phyloP scores from a whole-genome alignment of 805 yeast species.

The Ogataea methylovora region DNA sequence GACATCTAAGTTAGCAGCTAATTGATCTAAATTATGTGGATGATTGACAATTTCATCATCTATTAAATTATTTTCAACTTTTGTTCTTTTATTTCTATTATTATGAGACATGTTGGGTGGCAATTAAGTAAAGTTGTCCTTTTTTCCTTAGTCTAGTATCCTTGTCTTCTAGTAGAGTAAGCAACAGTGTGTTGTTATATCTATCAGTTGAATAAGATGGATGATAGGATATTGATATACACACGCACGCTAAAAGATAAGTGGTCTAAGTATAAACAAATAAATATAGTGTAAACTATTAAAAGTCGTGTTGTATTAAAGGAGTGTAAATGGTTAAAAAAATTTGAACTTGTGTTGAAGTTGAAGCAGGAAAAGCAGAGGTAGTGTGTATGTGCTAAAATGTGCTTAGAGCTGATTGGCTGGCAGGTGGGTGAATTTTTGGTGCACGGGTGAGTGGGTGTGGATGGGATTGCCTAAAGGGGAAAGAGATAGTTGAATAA shows the following conservation, averaged over 20 bases:
- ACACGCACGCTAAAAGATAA: not conserved
- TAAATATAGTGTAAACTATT: not conserved
- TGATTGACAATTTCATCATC: constrained; percentile 1
- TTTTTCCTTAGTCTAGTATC: not conserved
- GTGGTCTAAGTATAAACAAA: not conserved
- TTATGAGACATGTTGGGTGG: not conserved
- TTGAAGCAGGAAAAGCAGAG: no score
- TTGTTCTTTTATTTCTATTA: not conserved
- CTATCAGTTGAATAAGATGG: not conserved
- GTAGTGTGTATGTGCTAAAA: no score
- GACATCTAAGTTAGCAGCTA: not conserved
- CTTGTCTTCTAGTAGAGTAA: not conserved
- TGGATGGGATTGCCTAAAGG: not conserved
- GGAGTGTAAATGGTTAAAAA: not conserved
- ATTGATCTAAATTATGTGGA: constrained; percentile 2
- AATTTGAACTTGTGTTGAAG: no score
- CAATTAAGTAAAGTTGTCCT: not conserved
- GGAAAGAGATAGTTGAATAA: not conserved
- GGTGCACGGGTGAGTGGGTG: not conserved
- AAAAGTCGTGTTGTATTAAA: not conserved
- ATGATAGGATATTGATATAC: not conserved
- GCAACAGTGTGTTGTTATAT: not conserved
- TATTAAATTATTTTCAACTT: not conserved
- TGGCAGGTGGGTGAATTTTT: not conserved
- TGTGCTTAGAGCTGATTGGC: no score